Evolutionary conservation across 176 grass and related monocot species (phyloP).

Genomic region (Phragmites australis): DNA sequence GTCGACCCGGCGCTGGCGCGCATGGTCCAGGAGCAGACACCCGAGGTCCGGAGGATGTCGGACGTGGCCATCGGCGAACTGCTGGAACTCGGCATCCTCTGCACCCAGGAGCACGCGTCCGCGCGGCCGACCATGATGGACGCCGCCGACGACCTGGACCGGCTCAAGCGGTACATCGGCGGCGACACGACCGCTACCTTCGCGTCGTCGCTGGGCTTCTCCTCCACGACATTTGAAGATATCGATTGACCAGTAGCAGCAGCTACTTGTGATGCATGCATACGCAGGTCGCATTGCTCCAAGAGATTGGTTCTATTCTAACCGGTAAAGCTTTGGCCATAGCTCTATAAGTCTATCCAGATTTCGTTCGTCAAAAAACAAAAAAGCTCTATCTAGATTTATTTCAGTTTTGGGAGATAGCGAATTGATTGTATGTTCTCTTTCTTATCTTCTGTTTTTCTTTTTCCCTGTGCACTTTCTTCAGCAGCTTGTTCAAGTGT

Average conservation of each 20-base stretch:
- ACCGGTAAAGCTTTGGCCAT: no score
- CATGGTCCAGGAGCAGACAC: slow-evolving; percentile 59
- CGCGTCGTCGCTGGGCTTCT: slow-evolving; percentile 67
- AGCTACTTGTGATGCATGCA: background rate
- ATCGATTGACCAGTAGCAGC: slow-evolving; percentile 21
- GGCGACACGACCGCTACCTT: slow-evolving; percentile 81
- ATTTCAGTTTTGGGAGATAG: background rate
- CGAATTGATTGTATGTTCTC: background rate
- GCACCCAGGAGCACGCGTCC: slow-evolving; percentile 60
- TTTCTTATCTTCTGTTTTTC: no score
- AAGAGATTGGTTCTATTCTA: background rate
- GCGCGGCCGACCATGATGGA: slow-evolving; percentile 80
- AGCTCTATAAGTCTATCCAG: no score
- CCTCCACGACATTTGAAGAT: slow-evolving; percentile 64
- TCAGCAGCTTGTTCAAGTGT: background rate
- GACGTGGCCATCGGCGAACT: slow-evolving; percentile 80
- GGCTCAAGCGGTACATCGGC: slow-evolving; percentile 74
- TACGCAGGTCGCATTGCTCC: background rate
- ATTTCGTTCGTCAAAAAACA: no score
- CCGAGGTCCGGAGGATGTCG: slow-evolving; percentile 72
- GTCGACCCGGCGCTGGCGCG: slow-evolving; percentile 43
- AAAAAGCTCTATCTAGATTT: background rate
- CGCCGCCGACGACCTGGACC: slow-evolving; percentile 73
- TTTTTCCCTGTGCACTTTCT: background rate
- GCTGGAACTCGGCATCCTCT: slow-evolving; percentile 80